phyloP scores from a whole-genome alignment of 768 basidiomycete species.

The Tylopilus subfusipes region DNA sequence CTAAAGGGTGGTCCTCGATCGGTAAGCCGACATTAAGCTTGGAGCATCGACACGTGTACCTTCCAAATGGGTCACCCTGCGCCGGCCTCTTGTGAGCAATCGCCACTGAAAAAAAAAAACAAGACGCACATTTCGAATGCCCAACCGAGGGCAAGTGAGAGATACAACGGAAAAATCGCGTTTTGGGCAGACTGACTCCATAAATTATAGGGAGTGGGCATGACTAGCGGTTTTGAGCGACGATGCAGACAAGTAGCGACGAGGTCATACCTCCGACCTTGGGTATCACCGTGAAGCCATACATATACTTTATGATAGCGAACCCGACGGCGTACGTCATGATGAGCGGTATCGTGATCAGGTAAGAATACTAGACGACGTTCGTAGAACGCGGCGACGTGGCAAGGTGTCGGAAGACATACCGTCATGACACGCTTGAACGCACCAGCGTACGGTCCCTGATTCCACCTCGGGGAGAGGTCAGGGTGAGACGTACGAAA shows the following conservation, averaged over 20 bases:
- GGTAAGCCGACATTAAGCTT: background rate
- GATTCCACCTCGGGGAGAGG: constrained; percentile 54
- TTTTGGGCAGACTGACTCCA: constrained; percentile 48
- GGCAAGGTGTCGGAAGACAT: constrained; percentile 16
- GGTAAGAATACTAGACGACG: constrained; percentile 62
- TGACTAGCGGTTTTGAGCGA: constrained; percentile 39
- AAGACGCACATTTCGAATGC: constrained; percentile 63
- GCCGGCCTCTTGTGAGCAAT: background rate
- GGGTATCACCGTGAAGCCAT: constrained; percentile 54
- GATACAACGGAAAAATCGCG: constrained; percentile 62
- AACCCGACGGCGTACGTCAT: constrained; percentile 59
- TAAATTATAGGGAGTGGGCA: constrained; percentile 58
- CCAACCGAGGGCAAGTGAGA: constrained; percentile 68
- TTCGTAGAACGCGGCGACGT: background rate
- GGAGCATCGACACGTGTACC: constrained; percentile 36
- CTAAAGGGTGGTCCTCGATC: constrained; percentile 33
- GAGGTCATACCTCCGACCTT: constrained; percentile 38
- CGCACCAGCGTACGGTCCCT: constrained; percentile 61
- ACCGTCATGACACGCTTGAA: constrained; percentile 89
- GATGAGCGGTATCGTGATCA: constrained; percentile 59
- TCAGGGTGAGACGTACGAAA: background rate
- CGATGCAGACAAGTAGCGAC: too few relatives aligned
- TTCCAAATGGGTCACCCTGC: constrained; percentile 76
- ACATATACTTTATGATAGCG: constrained; percentile 65
- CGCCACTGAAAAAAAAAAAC: background rate